Evolutionary conservation across 2,329 filamentous ascomycete genomes (phyloP).

Genomic region (Davidsoniella neocaledoniae): DNA sequence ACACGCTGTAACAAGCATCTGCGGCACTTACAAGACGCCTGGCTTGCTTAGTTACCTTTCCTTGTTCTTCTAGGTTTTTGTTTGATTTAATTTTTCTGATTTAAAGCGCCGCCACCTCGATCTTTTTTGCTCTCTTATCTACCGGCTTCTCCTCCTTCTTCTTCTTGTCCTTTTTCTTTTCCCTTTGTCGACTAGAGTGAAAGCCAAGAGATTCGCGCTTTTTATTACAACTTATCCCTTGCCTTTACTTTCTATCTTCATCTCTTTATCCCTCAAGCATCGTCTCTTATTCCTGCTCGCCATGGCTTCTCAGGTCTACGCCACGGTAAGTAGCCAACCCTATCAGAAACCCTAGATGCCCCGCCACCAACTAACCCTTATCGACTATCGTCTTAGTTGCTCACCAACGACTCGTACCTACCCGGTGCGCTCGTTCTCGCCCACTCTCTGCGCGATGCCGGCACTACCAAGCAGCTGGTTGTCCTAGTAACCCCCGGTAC

Average conservation of each 20-base stretch:
- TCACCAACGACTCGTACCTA: conserved; percentile 70
- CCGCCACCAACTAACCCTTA: background rate
- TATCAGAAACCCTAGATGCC: no score
- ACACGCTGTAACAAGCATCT: no score
- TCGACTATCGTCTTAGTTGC: conserved; percentile 25
- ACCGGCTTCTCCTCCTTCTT: conserved; percentile 7
- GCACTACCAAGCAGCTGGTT: conserved; percentile 70
- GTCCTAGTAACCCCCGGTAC: conserved; percentile 69
- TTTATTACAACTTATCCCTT: background rate
- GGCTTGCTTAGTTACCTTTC: background rate
- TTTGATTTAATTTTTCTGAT: conserved; percentile 6
- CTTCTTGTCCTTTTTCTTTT: conserved; percentile 9
- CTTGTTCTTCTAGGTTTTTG: background rate
- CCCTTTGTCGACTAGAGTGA: background rate
- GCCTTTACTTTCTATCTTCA: background rate
- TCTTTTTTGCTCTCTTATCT: conserved; percentile 6
- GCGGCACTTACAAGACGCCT: no score
- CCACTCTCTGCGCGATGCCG: conserved; percentile 83
- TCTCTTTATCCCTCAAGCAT: conserved; percentile 1
- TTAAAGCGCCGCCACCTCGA: conserved; percentile 2
- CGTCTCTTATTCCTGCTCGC: conserved; percentile 3
- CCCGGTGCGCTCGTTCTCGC: conserved; percentile 85
- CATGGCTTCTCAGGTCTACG: conserved; percentile 10
- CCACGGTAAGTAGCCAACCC: conserved; percentile 1
- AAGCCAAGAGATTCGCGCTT: background rate